Percentiles rank a stretch among this genome's conserved stretches.
Evolutionary conservation across 2,329 filamentous ascomycete genomes (phyloP).

Genomic region (Cladosporium sp.): DNA sequence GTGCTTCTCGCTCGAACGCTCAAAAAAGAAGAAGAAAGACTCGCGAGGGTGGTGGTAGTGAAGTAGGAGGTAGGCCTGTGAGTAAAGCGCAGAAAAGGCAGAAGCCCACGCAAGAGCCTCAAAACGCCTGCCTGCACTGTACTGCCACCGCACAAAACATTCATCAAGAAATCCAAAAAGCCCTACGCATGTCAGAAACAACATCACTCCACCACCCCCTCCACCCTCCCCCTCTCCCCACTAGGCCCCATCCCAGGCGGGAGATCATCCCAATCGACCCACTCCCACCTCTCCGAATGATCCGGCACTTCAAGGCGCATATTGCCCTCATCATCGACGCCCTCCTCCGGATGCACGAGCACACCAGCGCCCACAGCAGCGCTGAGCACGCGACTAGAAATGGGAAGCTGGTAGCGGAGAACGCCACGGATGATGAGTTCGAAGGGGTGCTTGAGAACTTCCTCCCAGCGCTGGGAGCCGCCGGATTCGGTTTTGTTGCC

Average conservation of each 20-base stretch:
- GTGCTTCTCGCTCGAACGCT: slow-evolving; percentile 4
- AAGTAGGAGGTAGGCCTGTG: too few relatives aligned
- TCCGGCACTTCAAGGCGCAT: slow-evolving; percentile 28
- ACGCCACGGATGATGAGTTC: slow-evolving; percentile 89
- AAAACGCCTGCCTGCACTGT: too few relatives aligned
- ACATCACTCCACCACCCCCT: not conserved
- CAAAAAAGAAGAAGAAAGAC: too few relatives aligned
- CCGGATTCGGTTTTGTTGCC: slow-evolving; percentile 82
- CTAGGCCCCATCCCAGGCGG: not conserved
- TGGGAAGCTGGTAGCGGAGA: slow-evolving; percentile 70
- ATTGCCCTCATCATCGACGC: slow-evolving; percentile 26
- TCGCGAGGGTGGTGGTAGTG: too few relatives aligned
- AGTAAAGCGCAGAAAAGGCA: too few relatives aligned
- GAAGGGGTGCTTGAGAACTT: slow-evolving; percentile 85
- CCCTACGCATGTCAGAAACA: too few relatives aligned
- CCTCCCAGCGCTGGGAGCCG: slow-evolving; percentile 82
- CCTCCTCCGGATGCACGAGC: slow-evolving; percentile 37
- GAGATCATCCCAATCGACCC: slow-evolving; percentile 26
- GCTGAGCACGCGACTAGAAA: slow-evolving; percentile 52
- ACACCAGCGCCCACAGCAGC: slow-evolving; percentile 44
- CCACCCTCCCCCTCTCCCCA: not conserved
- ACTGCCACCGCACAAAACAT: too few relatives aligned
- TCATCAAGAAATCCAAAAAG: too few relatives aligned
- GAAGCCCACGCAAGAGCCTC: too few relatives aligned
- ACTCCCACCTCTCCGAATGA: slow-evolving; percentile 28